phyloP scores from a whole-genome alignment of 805 yeast genomes.

The Myxozyma vanderwaltii region DNA sequence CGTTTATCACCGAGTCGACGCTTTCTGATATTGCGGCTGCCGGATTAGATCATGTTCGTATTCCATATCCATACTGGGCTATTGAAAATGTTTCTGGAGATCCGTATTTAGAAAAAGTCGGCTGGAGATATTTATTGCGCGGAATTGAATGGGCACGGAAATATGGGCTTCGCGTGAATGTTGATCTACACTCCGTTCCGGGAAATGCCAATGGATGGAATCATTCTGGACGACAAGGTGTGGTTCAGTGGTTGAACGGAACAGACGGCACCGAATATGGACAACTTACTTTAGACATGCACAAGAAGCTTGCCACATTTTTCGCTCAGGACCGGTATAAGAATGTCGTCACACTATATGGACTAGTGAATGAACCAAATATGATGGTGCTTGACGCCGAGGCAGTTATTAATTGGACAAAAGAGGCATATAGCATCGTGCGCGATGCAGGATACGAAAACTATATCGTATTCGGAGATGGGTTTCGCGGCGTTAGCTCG shows the following conservation, averaged over 20 bases:
- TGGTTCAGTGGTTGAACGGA: conserved; percentile 48
- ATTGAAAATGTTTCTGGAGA: conserved; percentile 62
- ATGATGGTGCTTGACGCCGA: conserved; percentile 54
- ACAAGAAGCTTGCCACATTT: conserved; percentile 57
- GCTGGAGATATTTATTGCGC: conserved; percentile 56
- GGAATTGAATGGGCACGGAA: conserved; percentile 69
- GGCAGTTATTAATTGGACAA: conserved; percentile 57
- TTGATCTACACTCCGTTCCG: conserved; percentile 80
- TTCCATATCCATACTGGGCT: conserved; percentile 97
- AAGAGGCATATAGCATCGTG: conserved; percentile 57
- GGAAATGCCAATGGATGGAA: conserved; percentile 88
- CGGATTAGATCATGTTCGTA: conserved; percentile 83
- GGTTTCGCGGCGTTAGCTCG: conserved; percentile 60
- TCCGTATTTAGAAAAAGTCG: conserved; percentile 72
- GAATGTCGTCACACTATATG: conserved; percentile 76
- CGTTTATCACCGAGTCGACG: conserved; percentile 76
- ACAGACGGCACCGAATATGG: conserved; percentile 50
- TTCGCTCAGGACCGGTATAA: conserved; percentile 62
- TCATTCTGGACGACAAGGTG: conserved; percentile 68
- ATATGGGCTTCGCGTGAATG: conserved; percentile 64
- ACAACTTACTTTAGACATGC: conserved; percentile 52
- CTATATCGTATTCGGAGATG: conserved; percentile 72
- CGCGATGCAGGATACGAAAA: conserved; percentile 53
- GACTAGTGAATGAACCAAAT: conserved; percentile 77
- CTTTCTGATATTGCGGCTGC: conserved; percentile 57